Base-by-base conservation (phyloP, 495 filamentous ascomycete species). In the Penicillium argentinense region DNA sequence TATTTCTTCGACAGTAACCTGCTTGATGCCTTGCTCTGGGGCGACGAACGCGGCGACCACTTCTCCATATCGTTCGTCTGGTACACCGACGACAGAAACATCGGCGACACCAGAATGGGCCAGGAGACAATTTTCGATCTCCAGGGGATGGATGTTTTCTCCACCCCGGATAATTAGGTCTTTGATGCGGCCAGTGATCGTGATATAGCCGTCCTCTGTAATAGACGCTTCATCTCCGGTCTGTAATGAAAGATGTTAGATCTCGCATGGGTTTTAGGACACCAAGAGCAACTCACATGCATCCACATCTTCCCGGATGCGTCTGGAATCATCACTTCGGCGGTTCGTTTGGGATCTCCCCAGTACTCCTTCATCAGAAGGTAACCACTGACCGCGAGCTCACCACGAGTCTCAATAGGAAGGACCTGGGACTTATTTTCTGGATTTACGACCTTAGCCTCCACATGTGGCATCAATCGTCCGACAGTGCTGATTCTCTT, bases 141-240 rank as follows among this genome's bases (percentile, higher is more conserved):
- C 93, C 2, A 97, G 74, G 2, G 93, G 93, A 60, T 96, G 89
- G 54, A 98, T 96, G 57, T 98, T 98, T 64, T 97, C 93, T 2
- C 93, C 92, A 13, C 88, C 93, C 19, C 87, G 78, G 56, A 98
- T 97, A 44, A 98, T 90, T 46, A 97, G 62, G 60, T 98, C 93
- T 69, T 97, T 97, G 44, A 91, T 83, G 0, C 88, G 75, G 38
- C 90, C 88, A 1, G 81, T 83, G 38, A 93, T 89, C 17, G 77
- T 71, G 38, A 91, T 66, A 51, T 86, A 78, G 14, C 85, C 84
- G 23, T 80, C 68, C 26, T 49, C 56, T 16, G 93, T 89, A 80
- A 98, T 92, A 30, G 75, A 71, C n/a, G 89, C 93, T 69, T 98
- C 93, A 57, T 98, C 93, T 13, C 93, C 92, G 1, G 85, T 95